Evolutionary conservation across 2,329 filamentous ascomycete genomes (phyloP).

Genomic region (Xylariaceae sp.): DNA sequence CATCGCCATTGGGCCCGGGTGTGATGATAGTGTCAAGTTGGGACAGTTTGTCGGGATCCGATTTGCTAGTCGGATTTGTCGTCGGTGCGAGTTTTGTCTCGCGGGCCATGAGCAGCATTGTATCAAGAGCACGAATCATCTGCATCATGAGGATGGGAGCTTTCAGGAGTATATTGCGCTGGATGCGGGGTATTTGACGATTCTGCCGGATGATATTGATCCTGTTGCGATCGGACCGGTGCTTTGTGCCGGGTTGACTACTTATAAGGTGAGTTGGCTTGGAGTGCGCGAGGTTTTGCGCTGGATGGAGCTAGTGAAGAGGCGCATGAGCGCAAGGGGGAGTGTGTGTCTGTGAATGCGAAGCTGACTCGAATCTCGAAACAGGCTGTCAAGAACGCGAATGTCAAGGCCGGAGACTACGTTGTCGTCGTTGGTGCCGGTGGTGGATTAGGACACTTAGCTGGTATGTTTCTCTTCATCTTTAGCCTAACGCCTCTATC

Average conservation of each 20-base stretch:
- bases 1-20: conserved; percentile 35
- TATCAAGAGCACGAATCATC: conserved; percentile 38
- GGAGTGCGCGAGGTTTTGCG: no score
- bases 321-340: not conserved
- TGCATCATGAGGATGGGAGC: conserved; percentile 43
- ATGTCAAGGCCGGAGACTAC: conserved; percentile 37
- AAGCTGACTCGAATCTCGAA: no score
- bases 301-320: no score
- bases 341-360: not conserved
- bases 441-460: conserved; percentile 42
- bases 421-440: conserved; percentile 43
- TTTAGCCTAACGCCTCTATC: not conserved
- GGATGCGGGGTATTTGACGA: conserved; percentile 41
- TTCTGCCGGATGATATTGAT: conserved; percentile 40
- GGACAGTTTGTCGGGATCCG: conserved; percentile 40
- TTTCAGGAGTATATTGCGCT: conserved; percentile 43
- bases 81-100: conserved; percentile 41
- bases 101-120: conserved; percentile 36
- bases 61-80: conserved; percentile 38
- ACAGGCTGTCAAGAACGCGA: conserved; percentile 39
- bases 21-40: conserved; percentile 32
- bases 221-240: conserved; percentile 38
- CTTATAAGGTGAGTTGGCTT: conserved; percentile 36
- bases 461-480: conserved; percentile 28
- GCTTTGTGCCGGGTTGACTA: conserved; percentile 41